Evolutionary conservation across 192 early-diverging fungal genomes (phyloP), one percentile per base, ranked within the genome.

Genomic region (Mortierella claussenii): DNA sequence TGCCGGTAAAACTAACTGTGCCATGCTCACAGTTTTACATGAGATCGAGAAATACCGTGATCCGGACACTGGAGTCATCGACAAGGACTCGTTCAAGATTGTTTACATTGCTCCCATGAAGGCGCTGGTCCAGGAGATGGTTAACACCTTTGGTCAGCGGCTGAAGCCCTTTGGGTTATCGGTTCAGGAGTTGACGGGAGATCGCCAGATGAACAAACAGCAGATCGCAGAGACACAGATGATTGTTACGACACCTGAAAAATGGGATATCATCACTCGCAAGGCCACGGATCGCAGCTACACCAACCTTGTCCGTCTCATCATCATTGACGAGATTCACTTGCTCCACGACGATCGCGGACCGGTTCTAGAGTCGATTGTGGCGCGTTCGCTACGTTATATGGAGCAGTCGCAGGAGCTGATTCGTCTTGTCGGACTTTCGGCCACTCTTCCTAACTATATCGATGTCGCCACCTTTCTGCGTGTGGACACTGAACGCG

Each of bases 31-130:
- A 15, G 96, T 99, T 55, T 87, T 99, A 23, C 90, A 91, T 52
- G 92, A 94, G 69, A 87, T 99, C 43, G 89, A 87, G 36, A 90
- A 96, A 80, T 85, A 95, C 81, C 85, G 89, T 33, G 84, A 97
- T 55, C 81, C 84, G 6, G 79, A 79, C 7, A 89, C 90, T 6
- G 93, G 93, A n/a, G 60, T 79, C 3, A 89, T 97, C 50, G 86
- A 91, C 40, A 67, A 88, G 42, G 95, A 96, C 67, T 65, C 75
- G 0, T 99, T 99, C 88, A 99, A 99, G 82, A 96, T 99, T 76
- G 94, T 99, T 42, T 99, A 99, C 81, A 91, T 99, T 81, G 97
- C 97, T 13, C 97, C 97, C 17, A 99, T 99, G 97, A 99, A 99
- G 70, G 97, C 97, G 9, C 83, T 99, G 55, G 97, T 98, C n/a